Percentiles rank a stretch among this genome's conserved stretches.
Conservation (phyloP, 2,329 filamentous ascomycete genomes). For the Colletotrichum sp. region DNA sequence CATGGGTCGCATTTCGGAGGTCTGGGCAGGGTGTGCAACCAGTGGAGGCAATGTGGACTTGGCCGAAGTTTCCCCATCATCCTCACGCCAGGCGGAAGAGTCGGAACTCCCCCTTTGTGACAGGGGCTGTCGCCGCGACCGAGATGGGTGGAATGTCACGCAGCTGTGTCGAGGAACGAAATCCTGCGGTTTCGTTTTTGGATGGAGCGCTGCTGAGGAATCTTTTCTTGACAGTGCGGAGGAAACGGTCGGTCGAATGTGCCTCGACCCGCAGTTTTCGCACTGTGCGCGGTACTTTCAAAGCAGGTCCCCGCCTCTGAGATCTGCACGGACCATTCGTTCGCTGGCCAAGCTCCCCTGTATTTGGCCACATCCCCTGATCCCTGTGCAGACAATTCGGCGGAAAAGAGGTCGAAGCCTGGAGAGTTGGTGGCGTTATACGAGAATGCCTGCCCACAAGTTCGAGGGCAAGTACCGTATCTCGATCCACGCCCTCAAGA, state of each 20-base stretch:
- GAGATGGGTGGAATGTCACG: no score
- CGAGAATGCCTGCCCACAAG: no score
- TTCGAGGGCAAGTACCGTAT: no score
- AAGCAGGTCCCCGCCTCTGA: fast-evolving
- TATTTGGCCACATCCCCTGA: not conserved
- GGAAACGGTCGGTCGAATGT: not conserved
- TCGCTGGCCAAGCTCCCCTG: no score
- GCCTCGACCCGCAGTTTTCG: not conserved
- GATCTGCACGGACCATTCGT: not conserved
- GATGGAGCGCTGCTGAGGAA: not conserved
- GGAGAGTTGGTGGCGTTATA: no score
- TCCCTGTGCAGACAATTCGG: not conserved
- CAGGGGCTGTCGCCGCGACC: no score
- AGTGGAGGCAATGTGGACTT: not conserved
- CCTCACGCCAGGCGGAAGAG: no score
- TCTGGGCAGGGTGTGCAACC: not conserved
- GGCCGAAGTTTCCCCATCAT: not conserved
- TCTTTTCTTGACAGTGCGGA: not conserved
- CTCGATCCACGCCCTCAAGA: no score
- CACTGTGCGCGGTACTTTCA: not conserved
- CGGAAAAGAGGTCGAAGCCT: no score
- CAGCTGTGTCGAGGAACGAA: no score
- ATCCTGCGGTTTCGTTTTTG: no score
- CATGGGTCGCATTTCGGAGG: not conserved
- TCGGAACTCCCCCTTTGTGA: no score